Evolutionary conservation across 371 early-diverging fungal species (phyloP).

Genomic region (Mortierella sp.): DNA sequence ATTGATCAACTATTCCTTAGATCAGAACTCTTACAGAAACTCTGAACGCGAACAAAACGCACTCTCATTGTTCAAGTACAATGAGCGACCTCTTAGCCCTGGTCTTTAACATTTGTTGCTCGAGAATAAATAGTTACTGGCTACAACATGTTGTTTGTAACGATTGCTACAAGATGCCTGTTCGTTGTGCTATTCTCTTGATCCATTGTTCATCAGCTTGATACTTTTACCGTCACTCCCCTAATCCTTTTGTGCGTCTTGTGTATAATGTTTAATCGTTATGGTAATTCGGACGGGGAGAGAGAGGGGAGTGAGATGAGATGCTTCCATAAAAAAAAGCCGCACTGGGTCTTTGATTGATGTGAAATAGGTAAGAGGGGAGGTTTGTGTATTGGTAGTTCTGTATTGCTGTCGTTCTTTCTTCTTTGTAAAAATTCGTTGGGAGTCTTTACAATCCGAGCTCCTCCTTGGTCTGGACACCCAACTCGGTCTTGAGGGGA

Average conservation of each 20-base stretch:
- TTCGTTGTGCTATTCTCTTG: too few species aligned
- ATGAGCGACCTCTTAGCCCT: too few species aligned
- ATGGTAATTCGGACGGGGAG: background rate
- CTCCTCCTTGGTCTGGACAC: conserved; percentile 90
- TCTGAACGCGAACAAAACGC: too few species aligned
- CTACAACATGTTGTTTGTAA: background rate
- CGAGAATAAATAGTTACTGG: too few species aligned
- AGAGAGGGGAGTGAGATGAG: conserved; percentile 1
- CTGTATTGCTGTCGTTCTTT: conserved; percentile 1
- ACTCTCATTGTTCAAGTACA: too few species aligned
- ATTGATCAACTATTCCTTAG: too few species aligned
- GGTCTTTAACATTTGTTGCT: too few species aligned
- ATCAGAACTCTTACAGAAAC: too few species aligned
- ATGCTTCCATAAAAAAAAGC: too few species aligned
- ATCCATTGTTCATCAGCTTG: background rate
- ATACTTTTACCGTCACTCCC: background rate
- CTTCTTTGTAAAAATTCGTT: background rate
- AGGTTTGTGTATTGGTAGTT: conserved; percentile 1
- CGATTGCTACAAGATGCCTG: background rate
- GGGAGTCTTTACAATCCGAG: conserved; percentile 72
- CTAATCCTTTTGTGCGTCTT: background rate
- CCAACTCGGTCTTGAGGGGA: conserved; percentile 90
- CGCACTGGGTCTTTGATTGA: too few species aligned
- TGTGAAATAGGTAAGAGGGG: too few species aligned
- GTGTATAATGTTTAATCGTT: background rate